Evolutionary conservation across 2,329 filamentous ascomycete species (phyloP), one percentile per base, ranked within the genome.

Genomic region (Colletotrichum spaethianum): DNA sequence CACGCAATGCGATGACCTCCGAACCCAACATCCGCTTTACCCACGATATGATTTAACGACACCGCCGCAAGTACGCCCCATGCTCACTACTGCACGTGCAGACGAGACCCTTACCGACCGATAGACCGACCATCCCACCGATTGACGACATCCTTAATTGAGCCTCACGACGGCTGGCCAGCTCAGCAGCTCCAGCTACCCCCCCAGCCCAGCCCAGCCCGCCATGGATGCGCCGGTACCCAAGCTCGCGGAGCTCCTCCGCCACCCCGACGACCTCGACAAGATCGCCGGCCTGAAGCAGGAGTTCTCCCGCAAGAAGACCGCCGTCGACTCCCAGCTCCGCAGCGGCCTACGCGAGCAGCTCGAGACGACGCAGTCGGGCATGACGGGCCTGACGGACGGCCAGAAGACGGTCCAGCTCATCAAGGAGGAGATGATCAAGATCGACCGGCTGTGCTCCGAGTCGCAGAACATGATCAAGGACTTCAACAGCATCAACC

Each of bases 341-440:
- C 94, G 95, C 75, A 91, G 91, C 81, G 95, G 94, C 46, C 89
- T 98, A 75, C 92, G 94, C 77, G 95, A 98, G 79, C 96, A 99
- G 87, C 90, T 99, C 70, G 94, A 98, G 84, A 93, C 95, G 66
- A 98, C 96, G 14, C 96, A 98, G 84, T 90, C 93, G 76, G 96
- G 96, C 81, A 98, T 99, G 92, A 93, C 86, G 75, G 93, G 93
- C 74, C 92, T 99, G 75, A 91, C 90, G 55, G 95, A 98, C 80
- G 95, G 95, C 68, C 95, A 98, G 83, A 93, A 95, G 82, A 94
- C 94, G 73, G 94, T 99, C 44, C 93, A 94, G 80, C 90, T 93
- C 77, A 98, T 98, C 84, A 98, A 97, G 83, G 96, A 98, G 76
- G 96, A 99, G 85, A 96, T 99, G 91, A 95, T 97, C 87, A 97